Evolutionary conservation across 2,329 filamentous ascomycete genomes (phyloP).

Genomic region (Fusarium fracticaudum): DNA sequence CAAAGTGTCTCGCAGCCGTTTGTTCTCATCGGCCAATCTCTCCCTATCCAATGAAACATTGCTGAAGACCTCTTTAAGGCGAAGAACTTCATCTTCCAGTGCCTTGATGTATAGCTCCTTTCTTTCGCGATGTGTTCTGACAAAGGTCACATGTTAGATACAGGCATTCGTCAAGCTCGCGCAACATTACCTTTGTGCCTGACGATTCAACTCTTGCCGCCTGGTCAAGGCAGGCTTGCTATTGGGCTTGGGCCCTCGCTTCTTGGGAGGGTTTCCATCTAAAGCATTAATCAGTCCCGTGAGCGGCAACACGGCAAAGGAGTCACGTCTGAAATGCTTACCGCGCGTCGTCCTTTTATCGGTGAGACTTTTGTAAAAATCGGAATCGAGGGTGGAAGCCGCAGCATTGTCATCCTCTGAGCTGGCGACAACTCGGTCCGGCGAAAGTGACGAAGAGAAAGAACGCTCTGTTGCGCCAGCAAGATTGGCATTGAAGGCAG

Average conservation of each 20-base stretch:
- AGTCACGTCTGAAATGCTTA: slow-evolving; percentile 47
- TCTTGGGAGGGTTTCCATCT: slow-evolving; percentile 89
- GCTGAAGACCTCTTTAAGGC: slow-evolving; percentile 86
- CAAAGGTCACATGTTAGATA: slow-evolving; percentile 13
- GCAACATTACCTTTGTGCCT: slow-evolving; percentile 84
- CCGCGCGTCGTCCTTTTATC: slow-evolving; percentile 84
- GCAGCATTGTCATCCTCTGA: slow-evolving; percentile 52
- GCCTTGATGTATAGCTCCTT: slow-evolving; percentile 97
- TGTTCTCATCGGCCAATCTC: slow-evolving; percentile 80
- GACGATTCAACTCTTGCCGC: slow-evolving; percentile 91
- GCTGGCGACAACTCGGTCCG: slow-evolving; percentile 45
- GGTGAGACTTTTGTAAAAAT: slow-evolving; percentile 72
- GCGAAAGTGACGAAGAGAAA: slow-evolving; percentile 61
- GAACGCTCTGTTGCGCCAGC: slow-evolving; percentile 38
- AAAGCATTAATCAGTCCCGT: slow-evolving; percentile 25
- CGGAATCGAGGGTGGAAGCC: slow-evolving; percentile 60
- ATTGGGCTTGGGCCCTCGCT: slow-evolving; percentile 93
- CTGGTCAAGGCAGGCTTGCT: slow-evolving; percentile 93
- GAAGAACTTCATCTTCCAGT: slow-evolving; percentile 89
- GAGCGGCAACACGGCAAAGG: not conserved
- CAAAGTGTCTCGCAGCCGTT: slow-evolving; percentile 70
- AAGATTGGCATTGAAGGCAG: slow-evolving; percentile 34
- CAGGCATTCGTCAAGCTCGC: not conserved
- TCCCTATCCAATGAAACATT: slow-evolving; percentile 80
- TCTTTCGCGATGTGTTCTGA: slow-evolving; percentile 91